Conservation (phyloP, 352 stramenopile species). For the Globisporangium yorkense region DNA sequence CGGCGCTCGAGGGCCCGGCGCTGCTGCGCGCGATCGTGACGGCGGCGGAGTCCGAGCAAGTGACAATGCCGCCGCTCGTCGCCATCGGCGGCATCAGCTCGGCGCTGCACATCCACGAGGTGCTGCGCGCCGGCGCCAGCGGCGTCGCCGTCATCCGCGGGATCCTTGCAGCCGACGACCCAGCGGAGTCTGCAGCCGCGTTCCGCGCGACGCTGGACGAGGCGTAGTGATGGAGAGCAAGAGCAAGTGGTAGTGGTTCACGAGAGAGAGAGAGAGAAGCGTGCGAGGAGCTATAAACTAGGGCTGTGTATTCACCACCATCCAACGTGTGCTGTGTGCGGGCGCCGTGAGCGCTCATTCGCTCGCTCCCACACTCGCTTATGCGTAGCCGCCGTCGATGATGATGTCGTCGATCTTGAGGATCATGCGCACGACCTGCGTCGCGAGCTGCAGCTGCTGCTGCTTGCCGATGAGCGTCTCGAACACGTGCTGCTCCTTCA, state of each 20-base stretch:
- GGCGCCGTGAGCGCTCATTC: not conserved
- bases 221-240: not conserved
- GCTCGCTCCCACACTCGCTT: conserved; percentile 12
- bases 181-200: conserved; percentile 6
- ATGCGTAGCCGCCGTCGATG: conserved; percentile 89
- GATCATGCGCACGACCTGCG: conserved; percentile 99
- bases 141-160: conserved; percentile 42
- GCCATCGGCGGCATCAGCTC: conserved; percentile 39
- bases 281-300: conserved; percentile 13
- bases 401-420: conserved; percentile 99
- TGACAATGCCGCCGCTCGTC: conserved; percentile 17
- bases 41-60: not conserved
- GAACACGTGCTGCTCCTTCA: conserved; percentile 98
- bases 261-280: not conserved
- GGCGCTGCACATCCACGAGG: conserved; percentile 15
- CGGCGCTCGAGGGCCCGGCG: conserved; percentile 28
- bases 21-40: conserved; percentile 22
- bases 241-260: not conserved
- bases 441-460: conserved; percentile 98
- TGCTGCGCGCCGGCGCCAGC: conserved; percentile 26
- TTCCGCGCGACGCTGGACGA: conserved; percentile 9
- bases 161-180: conserved; percentile 22
- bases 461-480: conserved; percentile 99
- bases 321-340: conserved; percentile 4
- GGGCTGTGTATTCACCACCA: conserved; percentile 5